phyloP scores from a whole-genome alignment of 805 yeast genomes.

The Wickerhamiella galacta region DNA sequence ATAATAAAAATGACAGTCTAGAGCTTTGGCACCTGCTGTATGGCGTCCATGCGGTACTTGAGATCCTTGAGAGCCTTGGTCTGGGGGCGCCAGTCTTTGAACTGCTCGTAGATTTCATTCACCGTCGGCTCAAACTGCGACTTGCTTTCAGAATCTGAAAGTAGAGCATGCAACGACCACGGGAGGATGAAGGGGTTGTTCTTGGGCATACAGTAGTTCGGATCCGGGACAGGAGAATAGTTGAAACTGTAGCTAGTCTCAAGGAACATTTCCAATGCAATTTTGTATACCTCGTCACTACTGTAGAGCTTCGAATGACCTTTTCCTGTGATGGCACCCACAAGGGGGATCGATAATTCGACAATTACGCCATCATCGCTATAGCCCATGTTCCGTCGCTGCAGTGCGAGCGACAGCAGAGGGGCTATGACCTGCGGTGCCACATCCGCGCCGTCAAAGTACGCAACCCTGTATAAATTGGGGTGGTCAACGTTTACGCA shows the following conservation, averaged over 20 bases:
- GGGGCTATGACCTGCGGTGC: slow-evolving; percentile 68
- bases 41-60: slow-evolving; percentile 57
- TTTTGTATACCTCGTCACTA: slow-evolving; percentile 66
- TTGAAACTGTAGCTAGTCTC: slow-evolving; percentile 46
- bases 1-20: too few species aligned
- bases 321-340: slow-evolving; percentile 87
- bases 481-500: slow-evolving; percentile 80
- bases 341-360: slow-evolving; percentile 62
- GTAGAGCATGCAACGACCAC: slow-evolving; percentile 78
- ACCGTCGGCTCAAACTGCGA: slow-evolving; percentile 38
- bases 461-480: slow-evolving; percentile 74
- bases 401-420: slow-evolving; percentile 56
- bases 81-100: slow-evolving; percentile 78
- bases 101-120: slow-evolving; percentile 43
- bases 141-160: slow-evolving; percentile 40
- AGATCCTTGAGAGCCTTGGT: slow-evolving; percentile 67
- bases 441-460: slow-evolving; percentile 63
- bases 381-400: slow-evolving; percentile 56
- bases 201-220: slow-evolving; percentile 39
- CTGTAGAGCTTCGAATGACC: slow-evolving; percentile 87
- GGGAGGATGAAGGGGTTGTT: slow-evolving; percentile 72
- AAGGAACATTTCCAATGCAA: slow-evolving; percentile 57
- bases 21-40: slow-evolving; percentile 15
- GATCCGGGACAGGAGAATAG: slow-evolving; percentile 15
- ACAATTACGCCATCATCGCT: slow-evolving; percentile 75